Evolutionary conservation across 345 rosid species (phyloP), one percentile per base, ranked within the genome.

Genomic region (Lepidium didymum): DNA sequence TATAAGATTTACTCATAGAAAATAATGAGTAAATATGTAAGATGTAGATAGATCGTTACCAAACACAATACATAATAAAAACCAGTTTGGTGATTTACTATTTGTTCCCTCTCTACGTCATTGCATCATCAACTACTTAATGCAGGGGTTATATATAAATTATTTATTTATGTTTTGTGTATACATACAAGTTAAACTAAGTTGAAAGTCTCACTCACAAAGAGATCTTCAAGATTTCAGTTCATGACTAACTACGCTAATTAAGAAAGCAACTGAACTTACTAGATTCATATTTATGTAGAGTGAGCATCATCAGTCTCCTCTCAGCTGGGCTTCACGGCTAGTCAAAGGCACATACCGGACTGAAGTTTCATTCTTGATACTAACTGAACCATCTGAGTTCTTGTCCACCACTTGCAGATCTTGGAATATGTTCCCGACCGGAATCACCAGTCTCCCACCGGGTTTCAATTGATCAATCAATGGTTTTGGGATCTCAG

Each of bases 381-480:
- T 60, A 45, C 80, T 84, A 43, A 89, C 40, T 10, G 88, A 84
- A 57, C 99, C 99, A 73, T 89, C 97, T 70, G 76, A 66, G 37
- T 68, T 79, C 79, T 94, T 94, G 45, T 87, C 93, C 34, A 94
- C 77, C 9, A 94, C 93, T 78, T 91, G 81, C 80, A 94, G 55
- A 70, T 89, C 96, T 73, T 94, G 99, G 47, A 84, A 87, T 31
- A 86, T 72, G 43, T 87, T 81, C 23, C 97, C 99, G 0, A 91
- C 99, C 0, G 99, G 99, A 40, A 94, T 94, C 67, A 94, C 99
- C 88, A 94, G 81, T 75, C 95, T 77, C 37, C 99, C 99, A 43
- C 99, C 97, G 0, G 97, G 93, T 75, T 91, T 94, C 79, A 94
- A 66, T 50, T 94, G 97, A 67, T 91, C 89, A 41, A 94, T 75